Conservation (phyloP, 805 yeast species). For the Metschnikowia borealis region DNA sequence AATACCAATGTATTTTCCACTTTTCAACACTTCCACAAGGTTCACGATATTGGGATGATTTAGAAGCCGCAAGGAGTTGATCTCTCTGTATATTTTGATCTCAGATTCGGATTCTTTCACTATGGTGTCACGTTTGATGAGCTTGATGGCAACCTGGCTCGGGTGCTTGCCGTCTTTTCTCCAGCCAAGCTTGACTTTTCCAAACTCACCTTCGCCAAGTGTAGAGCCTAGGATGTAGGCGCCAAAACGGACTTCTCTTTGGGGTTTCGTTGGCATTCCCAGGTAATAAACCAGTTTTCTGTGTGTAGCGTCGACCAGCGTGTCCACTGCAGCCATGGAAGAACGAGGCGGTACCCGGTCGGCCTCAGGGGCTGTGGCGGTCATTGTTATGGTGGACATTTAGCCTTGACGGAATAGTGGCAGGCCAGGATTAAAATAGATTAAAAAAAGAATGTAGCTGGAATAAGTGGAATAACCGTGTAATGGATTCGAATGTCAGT, state of each 20-base stretch:
- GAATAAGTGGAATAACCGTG: neutral
- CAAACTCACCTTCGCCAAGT: constrained; percentile 96
- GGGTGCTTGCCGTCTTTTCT: constrained; percentile 75
- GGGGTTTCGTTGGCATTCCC: constrained; percentile 16
- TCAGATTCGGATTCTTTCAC: constrained; percentile 83
- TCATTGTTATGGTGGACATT: constrained; percentile 3
- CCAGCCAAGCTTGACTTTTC: constrained; percentile 97
- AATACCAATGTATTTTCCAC: constrained; percentile 92
- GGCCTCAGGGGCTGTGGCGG: constrained; percentile 3
- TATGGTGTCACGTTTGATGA: constrained; percentile 84
- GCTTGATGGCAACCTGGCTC: constrained; percentile 87
- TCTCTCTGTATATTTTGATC: constrained; percentile 86
- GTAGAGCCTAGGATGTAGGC: constrained; percentile 88
- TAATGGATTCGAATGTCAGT: neutral
- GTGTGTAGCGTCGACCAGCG: neutral
- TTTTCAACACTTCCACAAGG: constrained; percentile 87
- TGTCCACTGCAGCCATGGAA: neutral
- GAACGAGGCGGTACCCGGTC: constrained; percentile 2
- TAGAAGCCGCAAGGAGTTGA: constrained; percentile 78
- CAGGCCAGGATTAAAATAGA: neutral
- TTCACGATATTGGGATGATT: constrained; percentile 93
- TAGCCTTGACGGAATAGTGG: neutral
- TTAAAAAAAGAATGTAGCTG: neutral
- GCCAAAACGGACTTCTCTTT: constrained; percentile 80
- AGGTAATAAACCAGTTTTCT: neutral